Base-by-base conservation (phyloP, 129 eudicot genomes). In the Scalesia atractyloides region DNA sequence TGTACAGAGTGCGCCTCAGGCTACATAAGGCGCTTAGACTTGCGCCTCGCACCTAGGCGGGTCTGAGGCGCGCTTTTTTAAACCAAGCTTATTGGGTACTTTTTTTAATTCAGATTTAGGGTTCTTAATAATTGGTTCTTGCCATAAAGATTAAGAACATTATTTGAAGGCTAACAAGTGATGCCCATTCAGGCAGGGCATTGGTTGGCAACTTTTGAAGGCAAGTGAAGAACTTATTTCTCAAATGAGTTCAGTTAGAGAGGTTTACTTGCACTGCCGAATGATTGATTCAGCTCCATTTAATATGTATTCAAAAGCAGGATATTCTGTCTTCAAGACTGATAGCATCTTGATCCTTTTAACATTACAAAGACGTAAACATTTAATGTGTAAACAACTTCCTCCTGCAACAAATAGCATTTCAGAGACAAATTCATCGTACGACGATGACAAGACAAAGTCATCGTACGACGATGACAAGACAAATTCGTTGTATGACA, bases 171-270 rank as follows among this genome's bases (percentile, higher is more conserved):
- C 61, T 51, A 16, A 47, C 14, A 26, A 44, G 15, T 54, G 66
- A 69, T 37, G 60, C 14, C 57, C 11, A 82, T 84, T 52, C 84
- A 95, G 99, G 90, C 90, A 90, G 73, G 99, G 99, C 64, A 95
- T 95, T 17, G 99, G 97, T 64, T 95, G 95, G 95, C 99, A 95
- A 62, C 88, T 95, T 62, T 78, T 95, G 75, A 90, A 88, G 81
- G 97, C 99, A 69, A 84, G 99, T 19, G 99, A 95, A 83, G 91
- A 95, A 51, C 87, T 95, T 48, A 86, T 95, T 73, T 83, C 91
- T 24, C 82, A 78, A 70, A 84, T 91, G 88, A 86, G 83, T 82
- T 81, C 85, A 13, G 88, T 89, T 14, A 85, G 88, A 81, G 92
- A 88, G 68, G 89, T 84, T 39, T 88, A 88, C 66, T 87, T 95